Evolutionary conservation across 164 flowering plant species (phyloP), one percentile per base, ranked within the genome.

Genomic region (Buxus sempervirens): DNA sequence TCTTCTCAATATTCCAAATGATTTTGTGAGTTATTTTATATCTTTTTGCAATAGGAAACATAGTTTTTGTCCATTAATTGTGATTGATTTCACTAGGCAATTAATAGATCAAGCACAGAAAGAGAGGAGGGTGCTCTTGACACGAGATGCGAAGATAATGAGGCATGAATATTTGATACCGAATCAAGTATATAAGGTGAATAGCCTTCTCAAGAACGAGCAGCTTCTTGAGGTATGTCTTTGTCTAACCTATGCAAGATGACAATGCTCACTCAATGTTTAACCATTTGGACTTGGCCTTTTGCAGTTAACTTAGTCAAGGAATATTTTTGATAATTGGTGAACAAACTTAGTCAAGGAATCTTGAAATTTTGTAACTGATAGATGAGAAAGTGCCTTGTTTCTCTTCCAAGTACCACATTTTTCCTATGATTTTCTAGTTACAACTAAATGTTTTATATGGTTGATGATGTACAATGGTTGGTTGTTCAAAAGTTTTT

Each of bases 101-200:
- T 72, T 95, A 55, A 77, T 95, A 60, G 88, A 84, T 49, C 94
- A 95, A 77, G 90, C 96, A 57, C 66, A 42, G n/a, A 90, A 72
- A 74, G 99, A 95, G 73, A 88, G 86, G 63, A 83, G 99, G 68
- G 90, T 95, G 36, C 86, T 95, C 23, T 82, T 95, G 82, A 95
- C 99, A 15, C 84, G 97, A 57, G 97, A 95, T 75, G 84, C 89
- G 22, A 95, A 91, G 84, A 71, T 95, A 67, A 74, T 90, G 77
- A 87, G 86, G 70, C 88, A 92, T 62, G 89, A 78, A 1, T 90
- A 89, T 76, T 68, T 92, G 81, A 71, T 88, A 65, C 76, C 72
- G 65, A 86, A 82, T 81, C 98, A 91, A 80, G 79, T 90, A 54
- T 95, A 89, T 71, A 82, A 77, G 69, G 86, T 95, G 70, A 89